These are phyloP conservation scores for Penicillium paneum DNA, from an alignment of 2,329 filamentous ascomycete genomes.

Conservation along the genomic window DNA sequence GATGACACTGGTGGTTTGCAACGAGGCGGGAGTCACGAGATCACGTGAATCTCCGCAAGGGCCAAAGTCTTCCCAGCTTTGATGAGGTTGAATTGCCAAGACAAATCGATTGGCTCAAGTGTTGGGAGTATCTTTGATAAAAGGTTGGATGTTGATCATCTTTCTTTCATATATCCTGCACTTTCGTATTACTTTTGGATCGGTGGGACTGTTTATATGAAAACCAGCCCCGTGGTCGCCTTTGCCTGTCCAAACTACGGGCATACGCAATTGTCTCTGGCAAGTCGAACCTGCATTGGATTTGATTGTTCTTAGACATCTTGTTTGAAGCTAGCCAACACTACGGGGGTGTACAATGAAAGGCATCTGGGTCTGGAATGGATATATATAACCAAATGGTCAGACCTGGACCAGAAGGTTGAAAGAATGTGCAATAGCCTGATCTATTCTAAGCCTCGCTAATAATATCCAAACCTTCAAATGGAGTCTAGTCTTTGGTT, in stretches of 20 bases:
- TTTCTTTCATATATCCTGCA: not conserved
- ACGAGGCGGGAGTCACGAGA: slow-evolving; percentile 37
- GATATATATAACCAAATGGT: not conserved
- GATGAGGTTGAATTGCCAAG: slow-evolving; percentile 7
- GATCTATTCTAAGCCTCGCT: not conserved
- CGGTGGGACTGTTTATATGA: not conserved
- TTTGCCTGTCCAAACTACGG: not conserved
- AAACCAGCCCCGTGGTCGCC: not conserved
- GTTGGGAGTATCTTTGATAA: not conserved
- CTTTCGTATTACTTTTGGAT: not conserved
- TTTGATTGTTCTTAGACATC: not conserved
- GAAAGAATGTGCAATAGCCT: not conserved
- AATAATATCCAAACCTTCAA: not conserved
- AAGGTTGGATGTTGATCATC: not conserved
- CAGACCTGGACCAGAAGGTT: not conserved
- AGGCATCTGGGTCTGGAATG: not conserved
- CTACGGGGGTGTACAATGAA: not conserved
- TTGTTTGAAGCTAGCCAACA: not conserved
- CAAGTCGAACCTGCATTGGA: not conserved
- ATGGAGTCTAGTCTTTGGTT: not conserved
- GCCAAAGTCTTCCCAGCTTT: slow-evolving; percentile 8
- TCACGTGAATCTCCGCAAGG: slow-evolving; percentile 12
- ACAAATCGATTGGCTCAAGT: not conserved
- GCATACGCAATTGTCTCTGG: not conserved
- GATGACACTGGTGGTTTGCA: slow-evolving; percentile 39